phyloP scores from a whole-genome alignment of 2,329 filamentous ascomycete species.

The Fusarium scirpi region DNA sequence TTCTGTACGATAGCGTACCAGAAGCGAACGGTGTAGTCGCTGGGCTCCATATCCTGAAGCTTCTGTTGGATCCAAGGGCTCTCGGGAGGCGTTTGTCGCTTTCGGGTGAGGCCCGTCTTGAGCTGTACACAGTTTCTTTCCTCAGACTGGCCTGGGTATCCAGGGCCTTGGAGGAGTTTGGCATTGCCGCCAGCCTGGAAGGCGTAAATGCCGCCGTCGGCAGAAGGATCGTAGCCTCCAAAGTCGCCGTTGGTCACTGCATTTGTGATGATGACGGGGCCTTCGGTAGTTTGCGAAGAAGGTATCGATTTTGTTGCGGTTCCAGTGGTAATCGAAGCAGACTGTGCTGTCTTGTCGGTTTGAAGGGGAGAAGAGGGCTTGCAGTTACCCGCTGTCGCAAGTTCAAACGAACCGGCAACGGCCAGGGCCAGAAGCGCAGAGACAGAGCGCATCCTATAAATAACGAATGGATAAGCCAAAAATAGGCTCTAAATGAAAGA shows the following conservation, averaged over 20 bases:
- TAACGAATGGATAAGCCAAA: slow-evolving; percentile 19
- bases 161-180: slow-evolving; percentile 33
- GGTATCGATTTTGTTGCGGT: slow-evolving; percentile 4
- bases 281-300: slow-evolving; percentile 17
- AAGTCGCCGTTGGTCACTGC: slow-evolving; percentile 38
- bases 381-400: slow-evolving; percentile 22
- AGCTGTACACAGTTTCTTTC: slow-evolving; percentile 39
- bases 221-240: slow-evolving; percentile 35
- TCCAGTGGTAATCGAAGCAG: not conserved
- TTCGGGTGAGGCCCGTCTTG: not conserved
- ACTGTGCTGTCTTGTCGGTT: not conserved
- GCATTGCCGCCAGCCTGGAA: slow-evolving; percentile 27
- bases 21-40: slow-evolving; percentile 41
- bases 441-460: slow-evolving; percentile 32
- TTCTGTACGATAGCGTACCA: slow-evolving; percentile 37
- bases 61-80: slow-evolving; percentile 36
- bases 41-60: slow-evolving; percentile 29
- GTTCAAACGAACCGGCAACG: slow-evolving; percentile 1
- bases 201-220: slow-evolving; percentile 36
- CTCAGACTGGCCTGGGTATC: slow-evolving; percentile 26
- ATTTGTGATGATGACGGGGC: slow-evolving; percentile 23
- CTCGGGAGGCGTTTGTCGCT: slow-evolving; percentile 12
- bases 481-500: not conserved
- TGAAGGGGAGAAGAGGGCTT: slow-evolving; percentile 12
- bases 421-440: slow-evolving; percentile 25